These are phyloP conservation scores for Spongospora subterranea DNA, from an alignment of 208 protist species.

Conservation along the genomic window DNA sequence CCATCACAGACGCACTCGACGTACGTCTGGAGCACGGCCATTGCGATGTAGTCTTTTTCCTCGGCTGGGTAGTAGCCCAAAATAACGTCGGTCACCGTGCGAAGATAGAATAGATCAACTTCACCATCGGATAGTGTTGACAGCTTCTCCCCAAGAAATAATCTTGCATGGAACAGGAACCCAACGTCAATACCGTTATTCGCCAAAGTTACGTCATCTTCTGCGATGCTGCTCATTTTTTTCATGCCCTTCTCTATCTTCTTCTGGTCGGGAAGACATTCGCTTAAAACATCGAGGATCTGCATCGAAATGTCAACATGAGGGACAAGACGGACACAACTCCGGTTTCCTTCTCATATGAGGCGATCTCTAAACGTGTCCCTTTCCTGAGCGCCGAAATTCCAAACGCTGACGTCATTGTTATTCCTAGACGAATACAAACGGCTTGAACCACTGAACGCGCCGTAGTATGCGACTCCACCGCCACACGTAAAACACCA, in stretches of 20 bases:
- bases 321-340: neutral
- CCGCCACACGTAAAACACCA: slow-evolving; percentile 2
- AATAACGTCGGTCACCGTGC: neutral
- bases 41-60: slow-evolving; percentile 26
- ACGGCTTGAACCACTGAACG: slow-evolving; percentile 10
- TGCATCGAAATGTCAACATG: neutral
- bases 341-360: slow-evolving; percentile 2
- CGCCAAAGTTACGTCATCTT: neutral
- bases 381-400: neutral
- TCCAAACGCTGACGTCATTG: slow-evolving; percentile 17
- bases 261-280: neutral
- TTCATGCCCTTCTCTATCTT: neutral
- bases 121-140: slow-evolving; percentile 21
- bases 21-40: neutral
- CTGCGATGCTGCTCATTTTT: neutral
- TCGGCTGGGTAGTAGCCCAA: slow-evolving; percentile 10
- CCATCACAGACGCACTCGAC: neutral
- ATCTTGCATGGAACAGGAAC: neutral
- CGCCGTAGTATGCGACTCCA: slow-evolving; percentile 25
- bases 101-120: neutral
- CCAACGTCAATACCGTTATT: slow-evolving; percentile 19
- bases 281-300: neutral
- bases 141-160: neutral
- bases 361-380: neutral
- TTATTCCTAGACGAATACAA: neutral